phyloP scores from a whole-genome alignment of 2,329 filamentous ascomycete species.

The Alternaria arborescens region DNA sequence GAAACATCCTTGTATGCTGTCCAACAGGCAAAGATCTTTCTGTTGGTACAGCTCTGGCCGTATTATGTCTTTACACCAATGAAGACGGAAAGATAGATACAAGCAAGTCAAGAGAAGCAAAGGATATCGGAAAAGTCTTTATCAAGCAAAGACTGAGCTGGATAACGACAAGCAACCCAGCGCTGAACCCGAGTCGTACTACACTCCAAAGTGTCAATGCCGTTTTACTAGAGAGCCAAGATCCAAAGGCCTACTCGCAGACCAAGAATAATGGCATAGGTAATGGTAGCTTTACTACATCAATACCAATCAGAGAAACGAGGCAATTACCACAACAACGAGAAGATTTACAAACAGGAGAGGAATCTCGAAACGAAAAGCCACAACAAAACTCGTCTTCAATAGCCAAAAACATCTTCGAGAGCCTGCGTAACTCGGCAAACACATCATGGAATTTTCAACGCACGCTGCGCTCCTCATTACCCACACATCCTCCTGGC shows the following conservation, averaged over 20 bases:
- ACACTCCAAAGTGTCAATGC: slow-evolving; percentile 93
- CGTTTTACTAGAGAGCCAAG: slow-evolving; percentile 71
- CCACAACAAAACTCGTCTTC: neutral
- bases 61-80: slow-evolving; percentile 77
- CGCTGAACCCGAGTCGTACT: slow-evolving; percentile 82
- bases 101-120: slow-evolving; percentile 1
- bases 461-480: slow-evolving; percentile 62
- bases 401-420: slow-evolving; percentile 22
- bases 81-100: slow-evolving; percentile 61
- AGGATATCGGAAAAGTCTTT: slow-evolving; percentile 71
- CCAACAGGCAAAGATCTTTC: slow-evolving; percentile 82
- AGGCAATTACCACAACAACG: neutral
- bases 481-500: slow-evolving; percentile 71
- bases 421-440: slow-evolving; percentile 12
- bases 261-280: neutral
- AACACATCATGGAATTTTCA: slow-evolving; percentile 67
- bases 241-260: slow-evolving; percentile 10
- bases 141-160: slow-evolving; percentile 82
- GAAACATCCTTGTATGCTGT: slow-evolving; percentile 66
- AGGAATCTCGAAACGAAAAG: neutral
- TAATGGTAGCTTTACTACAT: neutral
- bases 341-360: neutral
- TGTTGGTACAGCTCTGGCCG: slow-evolving; percentile 76
- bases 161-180: slow-evolving; percentile 80
- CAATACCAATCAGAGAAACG: neutral